Percentiles rank a stretch among this genome's conserved stretches.
Conservation (phyloP, 2,329 filamentous ascomycete genomes). For the Atkinsonella hypoxylon region DNA sequence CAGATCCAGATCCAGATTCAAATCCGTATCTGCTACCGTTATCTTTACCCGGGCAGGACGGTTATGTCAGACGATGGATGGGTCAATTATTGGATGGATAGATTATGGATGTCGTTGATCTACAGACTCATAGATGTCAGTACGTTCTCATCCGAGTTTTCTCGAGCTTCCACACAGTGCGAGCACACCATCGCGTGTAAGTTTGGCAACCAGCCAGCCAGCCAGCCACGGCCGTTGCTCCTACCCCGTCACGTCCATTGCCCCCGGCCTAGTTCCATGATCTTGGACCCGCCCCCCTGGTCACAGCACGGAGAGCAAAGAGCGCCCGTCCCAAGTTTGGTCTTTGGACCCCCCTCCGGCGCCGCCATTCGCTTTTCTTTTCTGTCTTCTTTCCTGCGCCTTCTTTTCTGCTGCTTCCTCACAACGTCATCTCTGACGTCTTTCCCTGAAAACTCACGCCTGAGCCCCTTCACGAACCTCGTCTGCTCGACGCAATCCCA, state of each 20-base stretch:
- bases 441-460: slow-evolving; percentile 24
- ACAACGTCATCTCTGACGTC: slow-evolving; percentile 39
- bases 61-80: slow-evolving; percentile 1
- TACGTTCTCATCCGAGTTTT: slow-evolving; percentile 2
- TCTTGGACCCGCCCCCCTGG: neutral
- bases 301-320: neutral
- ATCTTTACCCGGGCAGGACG: neutral
- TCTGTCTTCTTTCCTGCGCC: slow-evolving; percentile 21
- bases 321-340: neutral
- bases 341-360: slow-evolving; percentile 5
- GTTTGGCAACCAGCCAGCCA: slow-evolving; percentile 3
- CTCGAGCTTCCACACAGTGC: slow-evolving; percentile 4
- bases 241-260: neutral
- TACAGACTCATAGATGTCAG: slow-evolving; percentile 4
- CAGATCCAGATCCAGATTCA: neutral
- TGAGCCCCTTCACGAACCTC: slow-evolving; percentile 24
- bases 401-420: slow-evolving; percentile 22
- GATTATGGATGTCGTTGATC: no score
- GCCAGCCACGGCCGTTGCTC: slow-evolving; percentile 3
- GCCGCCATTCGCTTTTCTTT: slow-evolving; percentile 19
- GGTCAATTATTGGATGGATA: no score
- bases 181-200: neutral
- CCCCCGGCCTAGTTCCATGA: neutral
- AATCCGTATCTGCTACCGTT: neutral
- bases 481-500: slow-evolving; percentile 18